Evolutionary conservation across 2,329 filamentous ascomycete species (phyloP).

Genomic region (Trichoderma guizhouense): DNA sequence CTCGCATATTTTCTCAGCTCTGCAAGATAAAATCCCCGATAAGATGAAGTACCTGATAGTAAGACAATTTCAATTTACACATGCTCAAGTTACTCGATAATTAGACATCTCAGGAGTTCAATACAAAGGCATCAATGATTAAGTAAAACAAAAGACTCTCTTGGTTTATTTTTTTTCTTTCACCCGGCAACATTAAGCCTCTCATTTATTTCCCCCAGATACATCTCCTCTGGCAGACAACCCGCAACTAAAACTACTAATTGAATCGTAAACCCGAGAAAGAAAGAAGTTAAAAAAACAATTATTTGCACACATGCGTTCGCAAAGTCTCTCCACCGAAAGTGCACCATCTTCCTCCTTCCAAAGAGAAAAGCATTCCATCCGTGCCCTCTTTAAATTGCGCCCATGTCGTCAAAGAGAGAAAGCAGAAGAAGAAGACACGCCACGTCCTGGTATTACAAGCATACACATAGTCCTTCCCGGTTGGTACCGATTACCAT

Average conservation of each 20-base stretch:
- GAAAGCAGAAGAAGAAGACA: background rate
- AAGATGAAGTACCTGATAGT: background rate
- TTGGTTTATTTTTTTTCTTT: background rate
- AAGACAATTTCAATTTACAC: background rate
- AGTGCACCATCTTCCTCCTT: background rate
- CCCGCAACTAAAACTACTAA: background rate
- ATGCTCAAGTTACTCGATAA: background rate
- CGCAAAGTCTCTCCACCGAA: background rate
- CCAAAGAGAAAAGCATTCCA: background rate
- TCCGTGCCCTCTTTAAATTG: slow-evolving; percentile 6
- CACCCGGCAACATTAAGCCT: background rate
- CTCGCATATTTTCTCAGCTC: background rate
- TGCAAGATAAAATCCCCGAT: background rate
- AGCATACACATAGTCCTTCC: background rate
- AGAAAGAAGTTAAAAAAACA: background rate
- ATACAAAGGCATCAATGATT: background rate
- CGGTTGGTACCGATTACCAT: background rate
- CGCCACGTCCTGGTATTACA: slow-evolving; percentile 15
- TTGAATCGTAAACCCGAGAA: background rate
- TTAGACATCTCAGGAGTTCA: background rate
- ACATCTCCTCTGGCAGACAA: background rate
- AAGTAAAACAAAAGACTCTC: background rate
- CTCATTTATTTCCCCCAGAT: background rate
- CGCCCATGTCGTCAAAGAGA: slow-evolving; percentile 2
- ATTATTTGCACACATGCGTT: background rate